Conservation (phyloP, 2,329 filamentous ascomycete species). For the Trichoderma koningiopsis region DNA sequence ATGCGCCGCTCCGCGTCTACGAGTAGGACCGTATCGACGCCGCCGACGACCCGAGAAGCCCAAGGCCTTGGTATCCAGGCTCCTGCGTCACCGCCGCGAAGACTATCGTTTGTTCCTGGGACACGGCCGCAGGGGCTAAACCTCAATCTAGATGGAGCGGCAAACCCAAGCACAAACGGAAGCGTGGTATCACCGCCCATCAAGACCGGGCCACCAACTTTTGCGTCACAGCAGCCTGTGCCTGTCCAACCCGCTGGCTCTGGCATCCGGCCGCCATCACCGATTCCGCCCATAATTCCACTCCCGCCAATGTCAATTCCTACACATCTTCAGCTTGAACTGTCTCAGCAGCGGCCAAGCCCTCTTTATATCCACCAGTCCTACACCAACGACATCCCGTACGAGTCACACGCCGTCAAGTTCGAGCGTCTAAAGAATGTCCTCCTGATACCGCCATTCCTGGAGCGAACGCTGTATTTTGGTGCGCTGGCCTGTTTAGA, state of each 20-base stretch:
- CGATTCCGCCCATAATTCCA: conserved; percentile 58
- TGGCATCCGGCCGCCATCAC: conserved; percentile 46
- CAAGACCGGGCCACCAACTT: conserved; percentile 33
- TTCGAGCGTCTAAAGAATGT: conserved; percentile 92
- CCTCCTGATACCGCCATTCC: conserved; percentile 73
- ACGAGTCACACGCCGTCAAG: conserved; percentile 90
- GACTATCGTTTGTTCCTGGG: conserved; percentile 54
- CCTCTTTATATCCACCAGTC: conserved; percentile 67
- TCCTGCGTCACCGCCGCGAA: conserved; percentile 41
- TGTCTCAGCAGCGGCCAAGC: conserved; percentile 63
- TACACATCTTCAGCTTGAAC: conserved; percentile 65
- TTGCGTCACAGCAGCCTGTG: conserved; percentile 24
- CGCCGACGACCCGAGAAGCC: conserved; percentile 50
- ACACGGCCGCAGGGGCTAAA: conserved; percentile 49
- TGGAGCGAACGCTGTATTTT: conserved; percentile 85
- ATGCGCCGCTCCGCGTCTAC: conserved; percentile 40
- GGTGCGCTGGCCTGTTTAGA: conserved; percentile 90
- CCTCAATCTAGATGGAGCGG: conserved; percentile 42
- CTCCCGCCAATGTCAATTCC: conserved; percentile 68
- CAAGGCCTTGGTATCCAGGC: conserved; percentile 31
- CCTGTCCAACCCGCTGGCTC: conserved; percentile 27
- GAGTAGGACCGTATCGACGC: conserved; percentile 54
- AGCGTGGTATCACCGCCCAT: conserved; percentile 31
- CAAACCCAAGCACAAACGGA: conserved; percentile 24
- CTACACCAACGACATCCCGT: conserved; percentile 63